Base-by-base conservation (phyloP, 2,329 filamentous ascomycete genomes). In the Phialophora expanda region DNA sequence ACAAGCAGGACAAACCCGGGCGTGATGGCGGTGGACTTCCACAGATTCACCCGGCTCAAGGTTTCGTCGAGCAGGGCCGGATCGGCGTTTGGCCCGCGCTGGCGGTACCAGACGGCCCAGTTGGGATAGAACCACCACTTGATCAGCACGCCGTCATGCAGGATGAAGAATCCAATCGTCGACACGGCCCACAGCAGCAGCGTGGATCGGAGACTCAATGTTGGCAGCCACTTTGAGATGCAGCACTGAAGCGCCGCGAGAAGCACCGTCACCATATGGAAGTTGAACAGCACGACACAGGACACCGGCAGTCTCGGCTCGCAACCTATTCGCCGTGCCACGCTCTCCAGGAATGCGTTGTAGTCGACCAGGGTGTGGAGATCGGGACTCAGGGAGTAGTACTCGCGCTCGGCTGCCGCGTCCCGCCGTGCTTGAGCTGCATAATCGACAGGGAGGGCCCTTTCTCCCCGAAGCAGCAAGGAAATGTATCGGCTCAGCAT, bases 61-160 rank as follows among this genome's bases (percentile, higher is more conserved):
- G 61, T 51, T 7, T 22, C 44, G 26, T 66, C 30, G 9, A 66
- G 41, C 59, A 66, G 46, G 6, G 34, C 17, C 8, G 59, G 64
- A 22, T 53, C 11, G 51, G 64, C 58, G n/a, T 30, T 22, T 17
- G 64, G 64, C 5, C 64, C 64, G 14, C 51, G 58, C 24, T 62
- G 64, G 20, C 64, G 64, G 26, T 66, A 66, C 64, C 64, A 66
- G 14, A 62, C 58, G 5, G 59, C 53, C 64, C 64, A 66, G 41
- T 66, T 59, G 4, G 64, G 64, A 53, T 66, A 66, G 38, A 66
- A 66, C 64, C 64, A 66, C 64, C 64, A 66, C 34, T 66, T 66
- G 34, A 66, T 32, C 24, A 62, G 59, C 17, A 66, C n/a, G n/a
- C 59, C 64, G 17, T 58, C 41, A 28, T 66, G 26, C 28, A 62